Evolutionary conservation across 805 yeast species (phyloP), one percentile per base, ranked within the genome.

Genomic region (Blastobotrys parvus): DNA sequence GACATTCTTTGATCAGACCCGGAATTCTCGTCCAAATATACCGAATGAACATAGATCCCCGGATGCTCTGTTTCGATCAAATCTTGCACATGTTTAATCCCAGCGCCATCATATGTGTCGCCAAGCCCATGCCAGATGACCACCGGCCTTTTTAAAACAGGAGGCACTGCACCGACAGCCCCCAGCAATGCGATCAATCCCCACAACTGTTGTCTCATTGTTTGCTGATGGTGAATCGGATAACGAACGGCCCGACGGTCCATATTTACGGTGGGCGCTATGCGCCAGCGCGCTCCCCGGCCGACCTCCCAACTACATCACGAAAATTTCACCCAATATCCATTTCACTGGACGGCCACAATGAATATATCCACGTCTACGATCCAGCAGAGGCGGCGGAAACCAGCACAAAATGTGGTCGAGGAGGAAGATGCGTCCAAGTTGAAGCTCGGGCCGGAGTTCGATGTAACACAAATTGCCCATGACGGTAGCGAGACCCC

Each of bases 291-390:
- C n/a, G n/a, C n/a, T n/a, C n/a, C n/a, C n/a, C n/a, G n/a, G n/a
- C n/a, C n/a, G n/a, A n/a, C n/a, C n/a, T n/a, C n/a, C n/a, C n/a
- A n/a, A n/a, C n/a, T n/a, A n/a, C n/a, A n/a, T n/a, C n/a, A n/a
- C n/a, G n/a, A n/a, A n/a, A n/a, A n/a, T n/a, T n/a, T n/a, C n/a
- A n/a, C n/a, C n/a, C n/a, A n/a, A n/a, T n/a, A n/a, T n/a, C n/a
- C n/a, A n/a, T n/a, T n/a, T n/a, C n/a, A n/a, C n/a, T n/a, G n/a
- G n/a, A n/a, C n/a, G n/a, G n/a, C n/a, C n/a, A 39, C 22, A 27
- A 87, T 88, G 96, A 88, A 88, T 62, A 79, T 86, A 32, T 83
- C 95, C 30, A 85, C 94, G 31, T 84, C 95, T 41, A 84, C 96
- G 3, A 74, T 86, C 39, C 90, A 89, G 21, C 84, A 83, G 36